A percentile compares a stretch with the other conserved stretches of the same genome.
These are phyloP conservation scores for Arthrinium puccinioides DNA, from an alignment of 2,329 filamentous ascomycete species.

Conservation along the genomic window DNA sequence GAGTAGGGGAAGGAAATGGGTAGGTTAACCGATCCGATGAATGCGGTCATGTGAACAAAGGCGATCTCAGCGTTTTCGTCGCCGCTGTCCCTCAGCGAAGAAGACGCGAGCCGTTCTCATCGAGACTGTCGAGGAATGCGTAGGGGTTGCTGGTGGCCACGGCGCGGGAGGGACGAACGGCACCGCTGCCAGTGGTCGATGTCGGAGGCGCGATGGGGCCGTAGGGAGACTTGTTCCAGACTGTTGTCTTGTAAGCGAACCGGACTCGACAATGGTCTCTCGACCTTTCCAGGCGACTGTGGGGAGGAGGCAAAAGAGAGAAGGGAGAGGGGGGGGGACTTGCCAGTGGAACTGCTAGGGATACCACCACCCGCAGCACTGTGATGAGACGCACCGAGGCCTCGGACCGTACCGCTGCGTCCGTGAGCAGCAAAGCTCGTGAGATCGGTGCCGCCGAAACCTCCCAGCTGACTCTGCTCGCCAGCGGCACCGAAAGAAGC, in stretches of 20 bases:
- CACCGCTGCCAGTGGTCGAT: slow-evolving; percentile 5
- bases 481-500: too few relatives aligned
- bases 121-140: slow-evolving; percentile 15
- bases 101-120: slow-evolving; percentile 8
- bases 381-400: too few relatives aligned
- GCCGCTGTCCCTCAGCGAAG: neutral
- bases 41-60: too few relatives aligned
- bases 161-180: neutral
- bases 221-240: slow-evolving; percentile 19
- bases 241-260: slow-evolving; percentile 7
- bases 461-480: too few relatives aligned
- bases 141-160: slow-evolving; percentile 16
- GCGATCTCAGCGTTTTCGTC: neutral
- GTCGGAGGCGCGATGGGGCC: slow-evolving; percentile 22
- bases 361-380: too few relatives aligned
- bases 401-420: too few relatives aligned
- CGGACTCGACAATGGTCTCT: too few relatives aligned
- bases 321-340: neutral
- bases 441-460: too few relatives aligned
- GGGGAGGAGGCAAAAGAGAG: slow-evolving; percentile 1
- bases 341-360: too few relatives aligned
- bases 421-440: too few relatives aligned
- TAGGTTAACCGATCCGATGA: too few relatives aligned
- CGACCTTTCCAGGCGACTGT: too few relatives aligned
- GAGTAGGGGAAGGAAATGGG: neutral